Conservation (phyloP, 192 early-diverging fungal genomes). For the Umbelopsis isabellina region DNA sequence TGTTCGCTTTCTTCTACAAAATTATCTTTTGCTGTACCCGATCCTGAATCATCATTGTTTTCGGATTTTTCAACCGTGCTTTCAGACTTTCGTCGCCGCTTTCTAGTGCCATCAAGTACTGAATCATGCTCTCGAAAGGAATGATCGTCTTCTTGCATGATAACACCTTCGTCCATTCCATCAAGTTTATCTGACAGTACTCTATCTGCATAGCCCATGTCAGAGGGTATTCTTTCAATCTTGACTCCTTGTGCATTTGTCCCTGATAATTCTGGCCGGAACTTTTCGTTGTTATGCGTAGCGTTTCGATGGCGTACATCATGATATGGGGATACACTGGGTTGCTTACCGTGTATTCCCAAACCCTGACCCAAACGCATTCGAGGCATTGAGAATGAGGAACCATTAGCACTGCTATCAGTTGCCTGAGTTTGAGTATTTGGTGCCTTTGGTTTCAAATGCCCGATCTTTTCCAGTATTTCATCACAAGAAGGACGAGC, state of each 20-base stretch:
- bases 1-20: constrained; percentile 6
- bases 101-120: background rate
- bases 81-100: background rate
- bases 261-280: background rate
- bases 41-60: background rate
- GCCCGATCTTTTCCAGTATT: constrained; percentile 47
- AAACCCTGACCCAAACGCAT: background rate
- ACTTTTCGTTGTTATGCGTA: background rate
- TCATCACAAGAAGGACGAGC: constrained; percentile 66
- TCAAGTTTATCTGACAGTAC: background rate
- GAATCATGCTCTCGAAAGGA: background rate
- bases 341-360: background rate
- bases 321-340: background rate
- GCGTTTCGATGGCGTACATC: background rate
- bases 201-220: constrained; percentile 8
- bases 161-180: background rate
- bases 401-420: background rate
- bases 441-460: constrained; percentile 2
- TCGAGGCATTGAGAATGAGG: background rate
- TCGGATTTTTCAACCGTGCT: background rate
- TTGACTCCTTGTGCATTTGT: background rate
- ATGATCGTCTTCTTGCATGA: background rate
- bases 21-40: background rate
- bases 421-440: background rate
- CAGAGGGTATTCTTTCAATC: constrained; percentile 8